Evolutionary conservation across 352 stramenopile species (phyloP), one percentile per base, ranked within the genome.

Genomic region (Phytophthora megakarya): DNA sequence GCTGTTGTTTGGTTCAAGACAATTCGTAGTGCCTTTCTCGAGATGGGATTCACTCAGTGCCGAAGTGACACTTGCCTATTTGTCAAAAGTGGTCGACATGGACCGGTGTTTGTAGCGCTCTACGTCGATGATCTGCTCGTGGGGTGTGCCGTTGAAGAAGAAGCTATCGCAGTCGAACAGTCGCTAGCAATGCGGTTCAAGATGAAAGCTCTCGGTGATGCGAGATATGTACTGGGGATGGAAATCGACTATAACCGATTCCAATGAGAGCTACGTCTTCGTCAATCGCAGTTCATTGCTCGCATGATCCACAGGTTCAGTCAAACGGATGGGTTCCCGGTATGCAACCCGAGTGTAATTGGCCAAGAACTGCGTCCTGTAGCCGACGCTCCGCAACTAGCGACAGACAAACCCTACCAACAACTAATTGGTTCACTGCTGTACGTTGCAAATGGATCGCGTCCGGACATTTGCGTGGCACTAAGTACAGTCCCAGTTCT

Each of bases 1-100:
- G 45, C 75, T 28, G 52, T 42, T 1, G 61, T 67, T 10, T 83
- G 62, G 72, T 69, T 70, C 28, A 51, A 52, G 18, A 77, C 54
- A 2, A 73, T 79, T 32, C 25, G 37, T 4, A 11, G 22, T 9
- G 47, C 60, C 2, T 63, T 67, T n/a, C 11, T 52, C 0, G 9
- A 38, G 18, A 51, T 66, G 44, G 43, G 35, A 16, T 54, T 55
- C 22, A 22, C 18, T 3, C 18, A 46, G n/a, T 64, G 44, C 9
- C 21, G 33, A 1, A 15, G 6, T 11, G 48, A 56, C 9, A 5
- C 32, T 3, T 56, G 32, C 22, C 33, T 56, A 7, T 56, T 45
- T 37, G 48, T 56, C 12, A 5, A 19, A 18, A 6, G 12, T 23
- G 18, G 30, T 12, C 23, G 22, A 7, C 13, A 44, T 32, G 47